These are phyloP conservation scores for Peronospora tabacina DNA, from an alignment of 352 stramenopile genomes.

Conservation along the genomic window DNA sequence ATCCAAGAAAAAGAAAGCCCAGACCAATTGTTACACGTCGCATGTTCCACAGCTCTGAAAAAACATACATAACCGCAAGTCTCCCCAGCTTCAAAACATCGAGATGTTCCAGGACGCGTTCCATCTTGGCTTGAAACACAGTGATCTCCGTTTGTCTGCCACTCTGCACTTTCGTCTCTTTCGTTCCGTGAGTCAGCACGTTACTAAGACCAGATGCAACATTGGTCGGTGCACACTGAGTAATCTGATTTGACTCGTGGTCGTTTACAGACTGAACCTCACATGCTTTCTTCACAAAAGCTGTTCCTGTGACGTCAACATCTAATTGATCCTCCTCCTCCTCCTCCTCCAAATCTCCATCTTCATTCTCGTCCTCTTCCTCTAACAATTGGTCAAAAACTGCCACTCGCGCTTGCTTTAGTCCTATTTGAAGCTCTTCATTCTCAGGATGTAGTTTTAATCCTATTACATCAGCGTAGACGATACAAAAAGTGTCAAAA, in stretches of 20 bases:
- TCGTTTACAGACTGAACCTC: neutral
- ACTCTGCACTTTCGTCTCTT: constrained; percentile 8
- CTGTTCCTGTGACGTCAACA: neutral
- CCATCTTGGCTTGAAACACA: constrained; percentile 53
- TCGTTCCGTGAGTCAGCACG: constrained; percentile 3
- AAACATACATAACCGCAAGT: constrained; percentile 41
- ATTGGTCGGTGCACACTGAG: constrained; percentile 19
- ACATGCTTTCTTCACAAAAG: constrained; percentile 1
- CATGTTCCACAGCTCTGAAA: constrained; percentile 49
- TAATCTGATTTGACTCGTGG: constrained; percentile 14
- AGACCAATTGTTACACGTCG: constrained; percentile 40
- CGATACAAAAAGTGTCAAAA: neutral
- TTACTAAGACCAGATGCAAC: constrained; percentile 14
- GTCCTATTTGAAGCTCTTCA: constrained; percentile 29
- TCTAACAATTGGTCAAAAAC: constrained; percentile 45
- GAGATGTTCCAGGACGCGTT: constrained; percentile 44
- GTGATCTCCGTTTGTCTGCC: constrained; percentile 10
- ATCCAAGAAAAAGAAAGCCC: constrained; percentile 37
- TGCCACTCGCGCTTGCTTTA: constrained; percentile 48
- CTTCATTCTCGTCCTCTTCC: constrained; percentile 29
- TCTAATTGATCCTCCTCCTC: constrained; percentile 1
- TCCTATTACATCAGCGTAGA: constrained; percentile 21
- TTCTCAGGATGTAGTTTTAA: constrained; percentile 35
- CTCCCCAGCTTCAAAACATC: constrained; percentile 46
- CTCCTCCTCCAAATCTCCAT: constrained; percentile 6